Evolutionary conservation across 2,329 filamentous ascomycete genomes (phyloP).

Genomic region (Scedosporium minutisporum): DNA sequence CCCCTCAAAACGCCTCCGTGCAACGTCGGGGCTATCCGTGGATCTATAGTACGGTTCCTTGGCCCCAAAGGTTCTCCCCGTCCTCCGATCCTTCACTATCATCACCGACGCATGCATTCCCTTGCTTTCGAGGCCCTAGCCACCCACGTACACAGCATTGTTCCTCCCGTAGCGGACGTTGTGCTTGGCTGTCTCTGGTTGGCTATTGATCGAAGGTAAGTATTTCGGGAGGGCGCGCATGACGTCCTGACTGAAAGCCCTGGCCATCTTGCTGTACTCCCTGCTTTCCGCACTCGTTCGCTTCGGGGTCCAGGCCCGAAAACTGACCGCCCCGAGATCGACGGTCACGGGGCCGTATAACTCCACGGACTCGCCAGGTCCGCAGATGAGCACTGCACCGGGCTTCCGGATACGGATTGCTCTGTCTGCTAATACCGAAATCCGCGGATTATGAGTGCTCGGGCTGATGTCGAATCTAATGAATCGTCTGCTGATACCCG

Average conservation of each 20-base stretch:
- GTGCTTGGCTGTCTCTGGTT: neutral
- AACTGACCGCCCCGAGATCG: neutral
- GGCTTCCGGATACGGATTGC: too few relatives aligned
- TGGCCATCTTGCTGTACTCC: neutral
- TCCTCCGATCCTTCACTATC: conserved; percentile 1
- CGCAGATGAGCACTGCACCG: too few relatives aligned
- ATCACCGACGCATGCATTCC: conserved; percentile 8
- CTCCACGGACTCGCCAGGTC: neutral
- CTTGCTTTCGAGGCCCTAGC: neutral
- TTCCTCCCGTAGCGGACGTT: neutral
- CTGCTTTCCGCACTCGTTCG: neutral
- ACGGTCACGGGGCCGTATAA: neutral
- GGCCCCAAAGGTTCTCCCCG: conserved; percentile 6
- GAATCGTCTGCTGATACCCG: conserved; percentile 5
- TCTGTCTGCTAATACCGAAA: too few relatives aligned
- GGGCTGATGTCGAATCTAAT: neutral
- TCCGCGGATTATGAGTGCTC: neutral
- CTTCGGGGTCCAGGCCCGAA: neutral
- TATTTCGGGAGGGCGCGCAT: neutral
- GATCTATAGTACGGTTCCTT: conserved; percentile 8
- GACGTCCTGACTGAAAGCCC: neutral
- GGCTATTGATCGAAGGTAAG: neutral
- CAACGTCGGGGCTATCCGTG: conserved; percentile 5
- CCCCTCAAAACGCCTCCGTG: conserved; percentile 5
- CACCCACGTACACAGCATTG: neutral